These are phyloP conservation scores for Amylostereum chailletii DNA, from an alignment of 1,284 basidiomycete species.

Conservation along the genomic window DNA sequence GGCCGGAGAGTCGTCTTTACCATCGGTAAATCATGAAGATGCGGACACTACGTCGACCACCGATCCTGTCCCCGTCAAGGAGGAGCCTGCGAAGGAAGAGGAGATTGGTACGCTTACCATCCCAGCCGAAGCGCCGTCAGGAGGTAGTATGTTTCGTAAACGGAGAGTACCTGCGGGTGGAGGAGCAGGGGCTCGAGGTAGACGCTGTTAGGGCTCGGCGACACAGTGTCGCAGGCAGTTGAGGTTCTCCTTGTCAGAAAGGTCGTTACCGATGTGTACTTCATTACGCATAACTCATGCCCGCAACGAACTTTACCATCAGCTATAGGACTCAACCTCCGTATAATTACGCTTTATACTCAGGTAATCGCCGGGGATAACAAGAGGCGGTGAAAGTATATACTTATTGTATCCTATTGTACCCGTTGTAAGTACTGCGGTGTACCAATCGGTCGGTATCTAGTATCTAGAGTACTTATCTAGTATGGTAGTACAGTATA, in stretches of 20 bases:
- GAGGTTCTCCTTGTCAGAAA: background rate
- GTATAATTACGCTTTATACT: no score
- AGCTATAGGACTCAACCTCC: no score
- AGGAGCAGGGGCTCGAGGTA: slow-evolving; percentile 21
- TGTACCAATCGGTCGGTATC: no score
- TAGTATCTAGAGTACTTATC: no score
- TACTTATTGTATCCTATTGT: no score
- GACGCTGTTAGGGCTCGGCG: slow-evolving; percentile 7
- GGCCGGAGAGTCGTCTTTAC: slow-evolving; percentile 16
- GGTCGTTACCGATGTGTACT: no score
- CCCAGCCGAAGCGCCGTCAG: slow-evolving; percentile 12
- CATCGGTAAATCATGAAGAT: background rate
- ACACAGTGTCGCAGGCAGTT: background rate
- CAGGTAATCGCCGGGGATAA: no score
- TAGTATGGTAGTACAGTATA: no score
- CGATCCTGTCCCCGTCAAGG: slow-evolving; percentile 9
- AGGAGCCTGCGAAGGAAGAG: slow-evolving; percentile 11
- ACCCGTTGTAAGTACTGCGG: no score
- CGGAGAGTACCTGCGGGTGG: slow-evolving; percentile 28
- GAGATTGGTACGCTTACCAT: slow-evolving; percentile 2
- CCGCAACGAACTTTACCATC: no score
- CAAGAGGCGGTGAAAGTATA: no score
- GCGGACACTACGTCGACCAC: slow-evolving; percentile 3
- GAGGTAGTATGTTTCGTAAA: slow-evolving; percentile 33
- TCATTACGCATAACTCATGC: no score